Evolutionary conservation across 441 rosid species (phyloP), one percentile per base, ranked within the genome.

Genomic region (Erodium trifolium): DNA sequence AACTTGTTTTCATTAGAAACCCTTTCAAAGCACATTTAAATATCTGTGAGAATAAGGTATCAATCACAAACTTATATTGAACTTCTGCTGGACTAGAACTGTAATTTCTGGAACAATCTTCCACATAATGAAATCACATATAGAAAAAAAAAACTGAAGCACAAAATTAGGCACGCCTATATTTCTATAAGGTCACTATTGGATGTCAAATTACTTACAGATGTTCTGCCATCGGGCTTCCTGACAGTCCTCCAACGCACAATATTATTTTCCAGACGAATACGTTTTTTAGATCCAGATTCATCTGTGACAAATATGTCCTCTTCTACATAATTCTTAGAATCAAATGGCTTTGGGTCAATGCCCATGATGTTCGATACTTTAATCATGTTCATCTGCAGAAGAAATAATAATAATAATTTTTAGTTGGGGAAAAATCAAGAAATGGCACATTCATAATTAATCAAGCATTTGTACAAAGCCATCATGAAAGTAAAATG

Each of bases 291-390:
- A 18, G 87, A 75, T 77, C 88, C 97, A 81, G 96, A 79, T 80
- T 92, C 99, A 76, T 91, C 96, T 37, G 94, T 82, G 75, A 88
- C 93, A 78, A 87, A 85, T 65, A 82, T 87, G 78, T 88, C 90
- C 80, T 92, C 99, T 80, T 92, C 99, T 70, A 87, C 97, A 53
- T 85, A 92, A 3, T 96, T 86, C 86, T 90, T 94, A 19, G 94
- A 87, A 83, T 92, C 96, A 80, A 94, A 94, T 71, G 92, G 89
- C 68, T 85, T 87, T 67, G 87, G 91, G 68, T 94, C 99, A 71
- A 94, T 86, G 64, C 99, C 97, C 99, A 94, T 94, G 66, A 94
- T 94, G 72, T 94, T 94, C 45, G 98, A 94, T 77, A 92, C 94
- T 84, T 83, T 94, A 69, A 94, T 86, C 86, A 90, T 78, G 77